Conservation (phyloP, 2,329 filamentous ascomycete species). For the Lasiodiplodia gonubiensis region DNA sequence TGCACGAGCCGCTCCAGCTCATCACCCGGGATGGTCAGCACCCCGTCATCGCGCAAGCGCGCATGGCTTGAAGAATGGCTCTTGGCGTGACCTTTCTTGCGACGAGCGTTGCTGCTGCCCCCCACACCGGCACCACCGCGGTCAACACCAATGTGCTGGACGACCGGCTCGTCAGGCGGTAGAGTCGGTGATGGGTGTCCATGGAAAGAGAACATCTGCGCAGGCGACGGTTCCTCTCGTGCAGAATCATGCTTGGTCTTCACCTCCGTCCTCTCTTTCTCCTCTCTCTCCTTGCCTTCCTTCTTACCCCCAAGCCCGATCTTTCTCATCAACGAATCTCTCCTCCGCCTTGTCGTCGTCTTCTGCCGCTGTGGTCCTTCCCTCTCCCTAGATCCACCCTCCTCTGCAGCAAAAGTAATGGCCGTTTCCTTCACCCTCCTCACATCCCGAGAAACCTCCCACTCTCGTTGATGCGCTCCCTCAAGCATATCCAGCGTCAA, state of each 20-base stretch:
- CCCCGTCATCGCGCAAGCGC: neutral
- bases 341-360: neutral
- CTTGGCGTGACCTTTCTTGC: conserved; percentile 9
- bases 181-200: neutral
- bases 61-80: conserved; percentile 5
- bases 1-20: conserved; percentile 16
- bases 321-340: conserved; percentile 9
- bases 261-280: neutral
- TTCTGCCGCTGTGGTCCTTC: neutral
- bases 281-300: conserved; percentile 5
- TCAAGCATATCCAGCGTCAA: conserved; percentile 22
- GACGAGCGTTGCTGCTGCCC: neutral
- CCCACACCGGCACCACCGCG: neutral
- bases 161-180: neutral
- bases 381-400: neutral
- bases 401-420: neutral
- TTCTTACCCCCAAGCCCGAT: conserved; percentile 6
- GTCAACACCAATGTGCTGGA: neutral
- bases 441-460: conserved; percentile 24
- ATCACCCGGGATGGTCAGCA: neutral
- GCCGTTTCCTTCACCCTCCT: neutral
- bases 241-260: neutral
- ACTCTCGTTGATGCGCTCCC: conserved; percentile 21
- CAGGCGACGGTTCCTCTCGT: neutral
- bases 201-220: neutral